Percentiles rank a stretch among this genome's conserved stretches.
phyloP scores from a whole-genome alignment of 2,329 filamentous ascomycete species.

The Aspergillus flavus region DNA sequence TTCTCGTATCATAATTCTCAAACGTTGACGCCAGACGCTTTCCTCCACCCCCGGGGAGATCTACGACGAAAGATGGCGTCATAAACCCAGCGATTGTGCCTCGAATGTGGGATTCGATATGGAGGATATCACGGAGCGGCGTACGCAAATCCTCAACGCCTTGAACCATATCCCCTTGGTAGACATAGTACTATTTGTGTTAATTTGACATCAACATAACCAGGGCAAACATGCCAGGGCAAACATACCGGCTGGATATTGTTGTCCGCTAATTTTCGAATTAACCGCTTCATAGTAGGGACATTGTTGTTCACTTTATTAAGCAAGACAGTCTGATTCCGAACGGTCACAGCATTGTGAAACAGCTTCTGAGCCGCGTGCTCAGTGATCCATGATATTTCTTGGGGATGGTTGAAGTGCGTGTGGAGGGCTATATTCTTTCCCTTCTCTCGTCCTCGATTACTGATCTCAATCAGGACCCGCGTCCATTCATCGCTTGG shows the following conservation, averaged over 20 bases:
- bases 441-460: neutral
- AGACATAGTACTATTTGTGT: neutral
- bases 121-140: neutral
- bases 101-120: neutral
- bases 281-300: neutral
- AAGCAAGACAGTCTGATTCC: too few relatives aligned
- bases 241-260: neutral
- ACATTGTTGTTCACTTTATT: neutral
- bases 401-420: neutral
- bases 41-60: neutral
- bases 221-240: neutral
- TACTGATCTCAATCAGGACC: neutral
- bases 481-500: too few relatives aligned
- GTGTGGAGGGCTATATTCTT: neutral
- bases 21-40: neutral
- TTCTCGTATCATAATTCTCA: neutral
- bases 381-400: neutral
- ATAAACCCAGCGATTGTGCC: conserved; percentile 1
- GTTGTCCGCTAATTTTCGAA: neutral
- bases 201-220: neutral
- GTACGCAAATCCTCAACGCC: neutral
- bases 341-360: neutral
- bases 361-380: neutral
- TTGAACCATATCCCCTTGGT: neutral
- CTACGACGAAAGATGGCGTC: neutral